These are phyloP conservation scores for Bertia moriformis DNA, from an alignment of 2,329 filamentous ascomycete species.

Conservation along the genomic window DNA sequence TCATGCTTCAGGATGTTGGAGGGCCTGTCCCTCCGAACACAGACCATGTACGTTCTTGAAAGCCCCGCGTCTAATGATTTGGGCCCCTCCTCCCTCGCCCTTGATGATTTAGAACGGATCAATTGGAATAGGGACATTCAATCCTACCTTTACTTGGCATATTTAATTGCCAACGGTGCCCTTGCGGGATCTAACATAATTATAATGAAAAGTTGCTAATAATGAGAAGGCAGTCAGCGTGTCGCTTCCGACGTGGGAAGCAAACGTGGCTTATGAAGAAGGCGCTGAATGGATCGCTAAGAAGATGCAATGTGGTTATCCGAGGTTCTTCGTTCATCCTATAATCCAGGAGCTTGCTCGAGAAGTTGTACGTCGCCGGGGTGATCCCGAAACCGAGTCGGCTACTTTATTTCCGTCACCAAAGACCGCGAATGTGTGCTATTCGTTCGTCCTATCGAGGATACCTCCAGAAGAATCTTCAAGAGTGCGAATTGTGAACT, in stretches of 20 bases:
- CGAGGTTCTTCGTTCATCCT: conserved; percentile 25
- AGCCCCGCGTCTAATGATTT: too few species aligned
- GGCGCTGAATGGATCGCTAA: conserved; percentile 54
- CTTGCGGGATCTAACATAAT: too few species aligned
- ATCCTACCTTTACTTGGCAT: too few species aligned
- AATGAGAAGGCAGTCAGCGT: conserved; percentile 57
- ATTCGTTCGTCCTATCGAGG: background rate
- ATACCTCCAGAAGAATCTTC: background rate
- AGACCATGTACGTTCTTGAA: background rate
- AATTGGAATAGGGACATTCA: too few species aligned
- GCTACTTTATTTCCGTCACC: background rate
- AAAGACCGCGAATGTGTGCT: background rate
- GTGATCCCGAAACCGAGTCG: background rate
- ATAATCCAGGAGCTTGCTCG: background rate
- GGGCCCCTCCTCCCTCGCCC: too few species aligned
- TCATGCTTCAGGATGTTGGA: background rate
- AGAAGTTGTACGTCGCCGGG: background rate
- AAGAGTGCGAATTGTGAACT: conserved; percentile 29
- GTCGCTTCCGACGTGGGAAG: conserved; percentile 57
- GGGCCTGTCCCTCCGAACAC: conserved; percentile 1
- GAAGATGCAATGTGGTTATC: conserved; percentile 63
- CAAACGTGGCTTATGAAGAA: conserved; percentile 61
- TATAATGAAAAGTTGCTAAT: too few species aligned
- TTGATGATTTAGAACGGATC: too few species aligned
- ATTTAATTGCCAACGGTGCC: too few species aligned